Conservation (phyloP, 805 yeast species). For the Maudiozyma turicensis region DNA sequence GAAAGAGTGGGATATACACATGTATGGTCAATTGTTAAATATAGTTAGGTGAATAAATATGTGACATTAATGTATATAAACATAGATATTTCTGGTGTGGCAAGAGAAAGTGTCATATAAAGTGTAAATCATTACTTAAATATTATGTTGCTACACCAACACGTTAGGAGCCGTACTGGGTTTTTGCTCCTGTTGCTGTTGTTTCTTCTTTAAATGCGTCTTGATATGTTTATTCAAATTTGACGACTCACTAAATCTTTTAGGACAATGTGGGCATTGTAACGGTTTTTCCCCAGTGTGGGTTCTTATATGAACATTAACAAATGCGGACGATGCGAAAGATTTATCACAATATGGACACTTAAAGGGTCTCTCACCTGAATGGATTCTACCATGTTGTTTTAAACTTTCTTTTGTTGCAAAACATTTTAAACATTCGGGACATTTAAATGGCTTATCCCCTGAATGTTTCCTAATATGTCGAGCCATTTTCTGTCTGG, state of each 20-base stretch:
- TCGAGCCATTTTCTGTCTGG: slow-evolving; percentile 75
- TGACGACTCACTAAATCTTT: slow-evolving; percentile 79
- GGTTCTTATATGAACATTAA: slow-evolving; percentile 72
- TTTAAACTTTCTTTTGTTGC: slow-evolving; percentile 68
- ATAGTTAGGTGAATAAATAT: no score
- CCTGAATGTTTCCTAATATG: slow-evolving; percentile 86
- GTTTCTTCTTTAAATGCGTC: slow-evolving; percentile 50
- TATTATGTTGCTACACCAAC: neutral
- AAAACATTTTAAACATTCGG: slow-evolving; percentile 57
- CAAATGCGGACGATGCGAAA: slow-evolving; percentile 74
- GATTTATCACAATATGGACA: slow-evolving; percentile 67
- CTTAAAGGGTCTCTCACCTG: slow-evolving; percentile 79
- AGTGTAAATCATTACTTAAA: neutral
- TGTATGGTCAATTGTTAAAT: no score
- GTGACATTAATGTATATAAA: no score
- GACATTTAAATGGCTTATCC: slow-evolving; percentile 69
- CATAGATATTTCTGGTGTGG: no score
- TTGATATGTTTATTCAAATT: slow-evolving; percentile 83
- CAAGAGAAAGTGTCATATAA: no score
- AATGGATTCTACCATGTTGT: slow-evolving; percentile 77
- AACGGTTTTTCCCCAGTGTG: slow-evolving; percentile 91
- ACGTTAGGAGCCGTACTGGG: neutral
- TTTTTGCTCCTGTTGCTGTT: slow-evolving; percentile 26
- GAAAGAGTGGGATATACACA: no score
- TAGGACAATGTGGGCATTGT: slow-evolving; percentile 71